These are phyloP conservation scores for Komagataea norvegica DNA, from an alignment of 1,139 yeast genomes.

Conservation along the genomic window DNA sequence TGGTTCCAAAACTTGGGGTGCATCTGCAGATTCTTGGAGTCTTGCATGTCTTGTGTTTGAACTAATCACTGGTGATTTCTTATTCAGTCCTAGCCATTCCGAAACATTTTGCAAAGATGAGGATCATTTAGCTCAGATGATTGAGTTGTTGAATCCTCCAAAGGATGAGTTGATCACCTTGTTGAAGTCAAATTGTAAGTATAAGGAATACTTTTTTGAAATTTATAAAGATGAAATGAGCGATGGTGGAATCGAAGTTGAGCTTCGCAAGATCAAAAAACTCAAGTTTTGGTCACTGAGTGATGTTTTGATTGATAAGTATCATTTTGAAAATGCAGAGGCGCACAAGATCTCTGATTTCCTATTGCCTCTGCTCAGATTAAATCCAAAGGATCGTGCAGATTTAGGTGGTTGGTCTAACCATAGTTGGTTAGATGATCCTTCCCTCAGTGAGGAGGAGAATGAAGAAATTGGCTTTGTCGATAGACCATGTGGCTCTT, in stretches of 20 bases:
- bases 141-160: constrained; percentile 56
- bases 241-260: constrained; percentile 16
- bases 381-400: constrained; percentile 66
- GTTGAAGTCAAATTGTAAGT: constrained; percentile 47
- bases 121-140: constrained; percentile 81
- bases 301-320: constrained; percentile 68
- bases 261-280: constrained; percentile 51
- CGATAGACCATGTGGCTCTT: constrained; percentile 19
- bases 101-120: constrained; percentile 60
- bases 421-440: constrained; percentile 61
- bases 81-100: constrained; percentile 58
- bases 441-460: constrained; percentile 3
- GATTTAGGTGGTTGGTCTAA: constrained; percentile 80
- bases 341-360: constrained; percentile 58
- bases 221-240: constrained; percentile 31
- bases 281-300: constrained; percentile 66
- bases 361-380: constrained; percentile 63
- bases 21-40: constrained; percentile 81
- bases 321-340: constrained; percentile 52
- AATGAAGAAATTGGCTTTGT: constrained; percentile 6
- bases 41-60: constrained; percentile 79
- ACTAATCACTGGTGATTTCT: constrained; percentile 75
- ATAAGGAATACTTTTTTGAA: constrained; percentile 46
- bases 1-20: constrained; percentile 69
- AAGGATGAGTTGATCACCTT: constrained; percentile 42